These are phyloP conservation scores for Mycena galopus DNA, from an alignment of 768 basidiomycete genomes.

Conservation along the genomic window DNA sequence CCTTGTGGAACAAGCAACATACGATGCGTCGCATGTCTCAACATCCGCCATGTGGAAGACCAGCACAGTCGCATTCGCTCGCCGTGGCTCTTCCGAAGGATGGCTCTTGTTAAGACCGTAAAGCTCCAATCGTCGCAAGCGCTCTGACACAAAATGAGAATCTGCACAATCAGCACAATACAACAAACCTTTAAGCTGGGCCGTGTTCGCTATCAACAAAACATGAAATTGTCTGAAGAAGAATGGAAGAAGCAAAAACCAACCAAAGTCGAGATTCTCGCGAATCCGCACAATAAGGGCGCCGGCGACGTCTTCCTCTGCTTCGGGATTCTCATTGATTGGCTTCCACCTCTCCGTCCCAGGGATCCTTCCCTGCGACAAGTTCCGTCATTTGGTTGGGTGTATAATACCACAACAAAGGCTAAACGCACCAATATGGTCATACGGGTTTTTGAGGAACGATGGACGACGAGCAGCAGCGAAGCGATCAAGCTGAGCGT, in stretches of 20 bases:
- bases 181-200: slow-evolving; percentile 85
- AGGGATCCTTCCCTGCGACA: slow-evolving; percentile 81
- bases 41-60: slow-evolving; percentile 97
- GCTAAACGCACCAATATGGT: slow-evolving; percentile 78
- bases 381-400: neutral
- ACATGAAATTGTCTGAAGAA: neutral
- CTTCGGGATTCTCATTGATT: slow-evolving; percentile 88
- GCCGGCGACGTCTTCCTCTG: slow-evolving; percentile 83
- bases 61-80: slow-evolving; percentile 79
- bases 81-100: slow-evolving; percentile 88
- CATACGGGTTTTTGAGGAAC: slow-evolving; percentile 91
- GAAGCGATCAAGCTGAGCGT: slow-evolving; percentile 91
- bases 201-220: slow-evolving; percentile 81
- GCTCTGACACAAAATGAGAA: slow-evolving; percentile 59
- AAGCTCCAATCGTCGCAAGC: slow-evolving; percentile 85
- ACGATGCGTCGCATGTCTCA: slow-evolving; percentile 93
- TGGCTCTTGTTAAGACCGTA: slow-evolving; percentile 87
- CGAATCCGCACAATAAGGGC: slow-evolving; percentile 90
- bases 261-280: slow-evolving; percentile 93
- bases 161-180: neutral
- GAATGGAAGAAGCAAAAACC: slow-evolving; percentile 40
- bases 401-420: neutral
- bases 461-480: slow-evolving; percentile 88
- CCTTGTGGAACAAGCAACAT: slow-evolving; percentile 48
- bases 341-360: slow-evolving; percentile 93